Evolutionary conservation across 352 stramenopile genomes (phyloP), one percentile per base, ranked within the genome.

Genomic region (Saprolegnia diclina): DNA sequence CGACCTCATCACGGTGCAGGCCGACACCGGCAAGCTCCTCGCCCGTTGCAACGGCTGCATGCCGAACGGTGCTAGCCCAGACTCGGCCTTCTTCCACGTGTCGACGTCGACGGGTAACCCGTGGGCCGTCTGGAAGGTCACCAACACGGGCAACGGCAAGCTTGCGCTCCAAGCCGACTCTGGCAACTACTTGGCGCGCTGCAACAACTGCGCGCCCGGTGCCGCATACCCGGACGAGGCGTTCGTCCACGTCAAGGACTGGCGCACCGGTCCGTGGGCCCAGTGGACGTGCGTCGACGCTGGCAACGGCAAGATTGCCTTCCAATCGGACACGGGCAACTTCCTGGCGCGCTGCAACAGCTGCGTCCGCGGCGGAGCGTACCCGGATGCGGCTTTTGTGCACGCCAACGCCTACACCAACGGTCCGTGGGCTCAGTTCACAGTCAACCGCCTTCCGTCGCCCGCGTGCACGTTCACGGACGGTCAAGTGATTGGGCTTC

Each of bases 311-410:
- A 67, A 67, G 29, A 67, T 67, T 21, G 35, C 37, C 10, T 32
- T 67, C 22, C 42, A 54, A 40, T 35, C 42, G 29, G 59, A 67
- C 46, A 56, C 5, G 5, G 59, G 59, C 7, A 56, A 56, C 4
- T 67, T 13, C 46, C 35, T 67, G 3, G 59, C 59, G 4, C 32
- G 59, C 16, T 67, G 59, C 59, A 56, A 67, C 59, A 67, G 24
- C 32, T 67, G 59, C 32, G 14, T 67, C 38, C 2, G 13, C 11
- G 19, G 11, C 13, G 32, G 13, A 2, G 52, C 52, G 24, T 59
- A 42, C 35, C 52, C 52, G 11, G 52, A 59, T 9, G 52, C 52
- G 4, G 52, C 24, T 10, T 59, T 59, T 24, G 24, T 59, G 24
- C 52, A 59, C 35, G 52, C 9, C 24, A n/a, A 59, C 35, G n/a